Base-by-base conservation (phyloP, 1,284 basidiomycete species). In the Cutaneotrichosporon daszewskae region DNA sequence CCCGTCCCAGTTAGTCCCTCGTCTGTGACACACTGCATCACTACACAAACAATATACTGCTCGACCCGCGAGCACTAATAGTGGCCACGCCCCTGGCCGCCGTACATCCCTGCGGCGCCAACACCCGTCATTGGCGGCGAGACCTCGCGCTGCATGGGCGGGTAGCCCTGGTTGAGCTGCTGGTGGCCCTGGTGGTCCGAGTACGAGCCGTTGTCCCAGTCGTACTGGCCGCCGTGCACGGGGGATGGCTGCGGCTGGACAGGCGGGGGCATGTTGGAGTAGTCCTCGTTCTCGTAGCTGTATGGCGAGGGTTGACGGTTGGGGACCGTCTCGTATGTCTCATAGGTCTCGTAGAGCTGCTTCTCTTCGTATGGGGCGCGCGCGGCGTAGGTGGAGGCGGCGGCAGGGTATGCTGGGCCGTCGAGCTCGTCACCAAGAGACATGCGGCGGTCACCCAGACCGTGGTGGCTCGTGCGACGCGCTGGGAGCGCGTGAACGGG, bases 401-500 rank as follows among this genome's bases (percentile, higher is more conserved):
- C 62, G 52, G 32, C 40, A 14, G 13, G 31, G 27, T 51, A 51
- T 16, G 45, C 23, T 2, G 54, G 16, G 53, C 53, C 22, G 57
- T 63, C 17, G 57, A 59, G 48, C 52, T 62, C 47, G 51, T 61
- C 17, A 56, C 43, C 31, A 53, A 59, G 31, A 57, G 62, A 48
- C 33, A 39, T 43, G 36, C 42, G 43, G 32, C 32, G 26, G 35
- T 45, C 31, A 45, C 66, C 64, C 23, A 35, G 32, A 31, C 40
- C 40, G 29, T 29, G 24, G 33, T 42, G 19, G 49, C 65, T 62
- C 4, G 64, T 66, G 25, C 58, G 53, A 32, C 60, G 49, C 9
- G 66, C 68, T 3, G 69, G 69, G 7, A 72, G 51, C n/a, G 69
- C 66, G 45, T 67, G 60, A 40, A 64, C 59, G n/a, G 59, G 55